Evolutionary conservation across 371 early-diverging fungal genomes (phyloP).

Genomic region (Dipsacomyces acuminosporus): DNA sequence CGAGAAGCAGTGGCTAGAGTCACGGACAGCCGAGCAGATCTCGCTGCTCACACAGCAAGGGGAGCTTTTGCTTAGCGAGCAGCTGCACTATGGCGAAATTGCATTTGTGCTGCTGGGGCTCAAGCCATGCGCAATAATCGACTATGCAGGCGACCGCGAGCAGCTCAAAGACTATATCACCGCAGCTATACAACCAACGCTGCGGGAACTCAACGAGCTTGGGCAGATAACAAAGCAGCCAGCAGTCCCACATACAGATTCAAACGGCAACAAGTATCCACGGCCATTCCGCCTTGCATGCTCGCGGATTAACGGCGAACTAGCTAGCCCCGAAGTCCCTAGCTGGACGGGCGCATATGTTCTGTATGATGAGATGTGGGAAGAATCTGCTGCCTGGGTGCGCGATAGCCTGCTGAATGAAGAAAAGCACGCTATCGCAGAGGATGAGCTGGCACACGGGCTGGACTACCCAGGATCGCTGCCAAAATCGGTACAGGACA

Average conservation of each 20-base stretch:
- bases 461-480: slow-evolving; percentile 61
- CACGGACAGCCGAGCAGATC: slow-evolving; percentile 22
- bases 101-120: slow-evolving; percentile 58
- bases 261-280: slow-evolving; percentile 30
- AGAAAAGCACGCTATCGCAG: slow-evolving; percentile 23
- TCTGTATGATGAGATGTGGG: slow-evolving; percentile 28
- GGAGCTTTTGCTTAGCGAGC: slow-evolving; percentile 25
- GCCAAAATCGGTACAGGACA: slow-evolving; percentile 48
- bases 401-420: slow-evolving; percentile 11
- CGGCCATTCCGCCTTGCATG: slow-evolving; percentile 25
- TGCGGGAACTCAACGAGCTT: slow-evolving; percentile 41
- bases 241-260: slow-evolving; percentile 18
- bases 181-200: slow-evolving; percentile 45
- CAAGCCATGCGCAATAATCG: slow-evolving; percentile 57
- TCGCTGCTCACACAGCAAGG: slow-evolving; percentile 29
- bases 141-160: slow-evolving; percentile 38
- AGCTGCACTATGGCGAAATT: slow-evolving; percentile 57
- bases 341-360: slow-evolving; percentile 31
- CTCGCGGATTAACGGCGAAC: slow-evolving; percentile 11
- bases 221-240: slow-evolving; percentile 8
- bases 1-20: slow-evolving; percentile 28
- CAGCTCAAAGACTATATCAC: slow-evolving; percentile 35
- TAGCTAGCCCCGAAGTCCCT: slow-evolving; percentile 24
- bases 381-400: slow-evolving; percentile 10
- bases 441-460: slow-evolving; percentile 49